Percentiles rank a stretch among this genome's conserved stretches.
Conservation (phyloP, 2,329 filamentous ascomycete genomes). For the Ceratocystis cubensis region DNA sequence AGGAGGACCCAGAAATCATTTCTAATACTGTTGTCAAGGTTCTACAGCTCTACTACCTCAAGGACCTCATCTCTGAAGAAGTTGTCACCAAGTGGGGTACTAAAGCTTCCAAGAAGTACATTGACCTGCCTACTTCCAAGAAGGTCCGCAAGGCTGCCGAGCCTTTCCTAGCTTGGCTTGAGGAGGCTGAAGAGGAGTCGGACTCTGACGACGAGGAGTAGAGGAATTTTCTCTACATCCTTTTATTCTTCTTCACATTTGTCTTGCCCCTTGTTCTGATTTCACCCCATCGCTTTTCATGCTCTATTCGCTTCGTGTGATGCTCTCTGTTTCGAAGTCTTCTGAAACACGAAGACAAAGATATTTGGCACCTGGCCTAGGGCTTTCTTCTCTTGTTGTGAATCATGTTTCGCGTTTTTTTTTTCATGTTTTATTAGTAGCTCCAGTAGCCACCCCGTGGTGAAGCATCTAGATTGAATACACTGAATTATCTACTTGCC, state of each 20-base stretch:
- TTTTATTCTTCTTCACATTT: not conserved
- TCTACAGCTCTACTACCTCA: conserved; percentile 78
- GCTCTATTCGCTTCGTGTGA: not conserved
- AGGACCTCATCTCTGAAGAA: conserved; percentile 80
- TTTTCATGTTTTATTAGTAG: not conserved
- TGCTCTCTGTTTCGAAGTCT: not conserved
- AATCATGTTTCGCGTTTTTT: not conserved
- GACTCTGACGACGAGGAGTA: conserved; percentile 46
- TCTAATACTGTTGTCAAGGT: conserved; percentile 74
- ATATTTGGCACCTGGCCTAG: not conserved
- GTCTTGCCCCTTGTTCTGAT: no score
- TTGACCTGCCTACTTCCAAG: conserved; percentile 76
- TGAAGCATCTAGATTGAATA: conserved; percentile 1
- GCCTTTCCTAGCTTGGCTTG: conserved; percentile 88
- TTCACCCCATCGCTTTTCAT: not conserved
- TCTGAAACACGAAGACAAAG: conserved; percentile 4
- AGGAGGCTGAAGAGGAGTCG: conserved; percentile 52
- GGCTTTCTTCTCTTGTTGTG: not conserved
- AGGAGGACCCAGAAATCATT: conserved; percentile 65
- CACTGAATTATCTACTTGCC: not conserved
- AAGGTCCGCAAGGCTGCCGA: conserved; percentile 92
- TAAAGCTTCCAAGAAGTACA: conserved; percentile 97
- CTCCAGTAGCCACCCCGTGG: not conserved
- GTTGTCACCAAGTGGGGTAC: conserved; percentile 80
- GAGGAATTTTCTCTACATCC: not conserved